phyloP scores from a whole-genome alignment of 441 rosid species.

The Pelargonium cotyledonis region DNA sequence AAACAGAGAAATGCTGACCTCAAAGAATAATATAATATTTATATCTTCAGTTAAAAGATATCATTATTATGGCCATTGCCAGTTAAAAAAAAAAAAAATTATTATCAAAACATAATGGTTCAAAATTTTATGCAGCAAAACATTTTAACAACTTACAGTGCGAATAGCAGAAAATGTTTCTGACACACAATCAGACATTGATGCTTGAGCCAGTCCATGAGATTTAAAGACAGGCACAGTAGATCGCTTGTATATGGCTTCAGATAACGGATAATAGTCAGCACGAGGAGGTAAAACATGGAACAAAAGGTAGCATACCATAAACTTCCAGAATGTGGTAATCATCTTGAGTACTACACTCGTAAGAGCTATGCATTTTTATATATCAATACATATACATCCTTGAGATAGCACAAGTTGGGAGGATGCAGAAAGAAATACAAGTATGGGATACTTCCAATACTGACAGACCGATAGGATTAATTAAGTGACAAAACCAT shows the following conservation, averaged over 20 bases:
- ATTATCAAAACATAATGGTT: not conserved
- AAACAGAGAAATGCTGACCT: not conserved
- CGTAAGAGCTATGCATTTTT: slow-evolving; percentile 1
- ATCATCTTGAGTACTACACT: slow-evolving; percentile 8
- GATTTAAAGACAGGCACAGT: slow-evolving; percentile 75
- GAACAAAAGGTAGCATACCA: slow-evolving; percentile 11
- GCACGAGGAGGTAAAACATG: slow-evolving; percentile 21
- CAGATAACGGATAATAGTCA: slow-evolving; percentile 26
- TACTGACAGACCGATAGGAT: not conserved
- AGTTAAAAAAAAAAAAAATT: not conserved
- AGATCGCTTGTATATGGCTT: slow-evolving; percentile 82
- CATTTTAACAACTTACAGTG: slow-evolving; percentile 52
- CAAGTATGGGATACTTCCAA: not conserved
- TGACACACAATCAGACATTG: slow-evolving; percentile 81
- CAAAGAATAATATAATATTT: not conserved
- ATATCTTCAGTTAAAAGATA: not conserved
- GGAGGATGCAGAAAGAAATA: not conserved
- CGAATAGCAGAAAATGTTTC: slow-evolving; percentile 95
- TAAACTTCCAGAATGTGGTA: slow-evolving; percentile 9
- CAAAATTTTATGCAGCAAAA: not conserved
- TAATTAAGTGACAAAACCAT: not conserved
- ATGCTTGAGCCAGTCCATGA: slow-evolving; percentile 82
- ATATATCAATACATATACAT: not conserved
- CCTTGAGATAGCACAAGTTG: slow-evolving; percentile 1
- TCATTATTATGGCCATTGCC: no score